Evolutionary conservation across 2,329 filamentous ascomycete species (phyloP).

Genomic region (Alternaria triticina): DNA sequence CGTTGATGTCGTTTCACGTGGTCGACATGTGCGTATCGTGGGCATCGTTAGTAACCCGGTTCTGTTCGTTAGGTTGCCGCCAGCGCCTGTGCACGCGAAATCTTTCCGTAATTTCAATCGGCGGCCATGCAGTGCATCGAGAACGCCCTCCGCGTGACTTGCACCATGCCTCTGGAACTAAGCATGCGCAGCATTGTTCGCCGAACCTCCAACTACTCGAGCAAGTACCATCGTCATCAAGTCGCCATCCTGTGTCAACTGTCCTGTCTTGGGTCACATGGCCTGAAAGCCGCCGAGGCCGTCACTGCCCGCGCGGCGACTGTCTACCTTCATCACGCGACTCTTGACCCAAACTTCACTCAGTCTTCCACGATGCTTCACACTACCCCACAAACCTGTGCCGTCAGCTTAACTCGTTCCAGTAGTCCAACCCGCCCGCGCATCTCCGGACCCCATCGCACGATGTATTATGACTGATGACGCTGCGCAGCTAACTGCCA

Average conservation of each 20-base stretch:
- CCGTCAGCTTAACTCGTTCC: background rate
- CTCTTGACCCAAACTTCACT: background rate
- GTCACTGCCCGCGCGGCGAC: background rate
- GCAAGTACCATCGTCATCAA: background rate
- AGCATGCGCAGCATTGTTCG: background rate
- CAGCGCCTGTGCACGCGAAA: slow-evolving; percentile 1
- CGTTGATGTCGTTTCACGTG: background rate
- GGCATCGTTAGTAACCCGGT: slow-evolving; percentile 4
- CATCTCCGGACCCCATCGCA: background rate
- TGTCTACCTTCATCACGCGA: background rate
- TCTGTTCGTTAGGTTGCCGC: slow-evolving; percentile 1
- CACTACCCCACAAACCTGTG: background rate
- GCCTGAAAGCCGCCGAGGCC: background rate
- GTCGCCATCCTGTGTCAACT: background rate
- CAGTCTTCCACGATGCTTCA: background rate
- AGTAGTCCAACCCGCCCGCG: background rate
- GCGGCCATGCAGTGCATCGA: background rate
- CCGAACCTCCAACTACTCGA: background rate
- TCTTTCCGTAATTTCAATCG: background rate
- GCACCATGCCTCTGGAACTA: background rate
- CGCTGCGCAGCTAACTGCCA: background rate
- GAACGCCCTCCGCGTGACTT: background rate
- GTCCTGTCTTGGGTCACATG: background rate
- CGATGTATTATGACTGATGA: background rate
- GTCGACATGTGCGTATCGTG: background rate